These are phyloP conservation scores for Salvia rosmarinus DNA, from an alignment of 257 asterid genomes.

Conservation along the genomic window DNA sequence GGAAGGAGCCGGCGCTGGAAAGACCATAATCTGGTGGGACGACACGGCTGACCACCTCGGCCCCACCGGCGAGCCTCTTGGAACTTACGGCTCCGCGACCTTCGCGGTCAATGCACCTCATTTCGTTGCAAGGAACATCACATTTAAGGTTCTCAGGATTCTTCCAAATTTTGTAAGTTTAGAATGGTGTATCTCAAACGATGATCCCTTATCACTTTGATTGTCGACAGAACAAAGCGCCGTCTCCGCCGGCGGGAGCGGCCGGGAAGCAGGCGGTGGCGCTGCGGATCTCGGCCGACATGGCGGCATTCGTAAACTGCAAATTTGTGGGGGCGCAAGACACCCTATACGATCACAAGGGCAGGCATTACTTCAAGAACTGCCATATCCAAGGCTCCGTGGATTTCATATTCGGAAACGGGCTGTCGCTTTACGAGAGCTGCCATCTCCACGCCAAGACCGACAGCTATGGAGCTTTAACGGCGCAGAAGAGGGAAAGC, in stretches of 20 bases:
- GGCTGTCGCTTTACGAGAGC: slow-evolving; percentile 67
- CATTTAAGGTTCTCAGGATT: slow-evolving; percentile 67
- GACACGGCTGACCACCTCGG: slow-evolving; percentile 73
- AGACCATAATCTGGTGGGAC: slow-evolving; percentile 73
- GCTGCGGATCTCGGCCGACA: slow-evolving; percentile 80
- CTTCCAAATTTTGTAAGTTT: no score
- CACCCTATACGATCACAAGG: slow-evolving; percentile 84
- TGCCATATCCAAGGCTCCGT: slow-evolving; percentile 87
- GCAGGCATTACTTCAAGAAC: slow-evolving; percentile 85
- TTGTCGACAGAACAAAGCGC: slow-evolving; percentile 68
- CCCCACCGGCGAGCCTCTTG: slow-evolving; percentile 59
- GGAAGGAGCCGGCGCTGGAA: slow-evolving; percentile 61
- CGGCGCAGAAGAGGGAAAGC: slow-evolving; percentile 90
- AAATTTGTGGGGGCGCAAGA: slow-evolving; percentile 84
- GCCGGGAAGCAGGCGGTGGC: slow-evolving; percentile 93
- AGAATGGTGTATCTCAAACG: no score
- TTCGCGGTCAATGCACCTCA: slow-evolving; percentile 89
- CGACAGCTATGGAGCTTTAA: slow-evolving; percentile 67
- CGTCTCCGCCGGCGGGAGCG: slow-evolving; percentile 70
- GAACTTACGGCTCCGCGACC: slow-evolving; percentile 90
- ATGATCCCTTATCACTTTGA: no score
- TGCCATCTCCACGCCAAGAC: slow-evolving; percentile 79
- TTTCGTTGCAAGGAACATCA: slow-evolving; percentile 77
- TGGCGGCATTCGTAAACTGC: slow-evolving; percentile 82
- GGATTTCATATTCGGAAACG: slow-evolving; percentile 65